Conservation (phyloP, 1,284 basidiomycete genomes). For the Heterobasidion annosum region DNA sequence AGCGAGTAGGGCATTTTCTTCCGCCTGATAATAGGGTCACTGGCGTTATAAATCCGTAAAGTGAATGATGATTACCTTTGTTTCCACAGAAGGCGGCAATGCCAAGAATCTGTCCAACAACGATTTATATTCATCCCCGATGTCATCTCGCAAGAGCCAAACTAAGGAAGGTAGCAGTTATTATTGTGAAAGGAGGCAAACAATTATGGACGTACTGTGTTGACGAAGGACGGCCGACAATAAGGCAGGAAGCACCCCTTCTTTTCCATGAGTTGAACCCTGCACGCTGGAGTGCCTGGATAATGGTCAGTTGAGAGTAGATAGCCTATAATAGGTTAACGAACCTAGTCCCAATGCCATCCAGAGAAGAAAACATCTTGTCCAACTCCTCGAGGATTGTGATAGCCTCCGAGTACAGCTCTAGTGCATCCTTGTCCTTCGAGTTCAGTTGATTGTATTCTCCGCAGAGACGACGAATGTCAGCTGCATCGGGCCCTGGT, state of each 20-base stretch:
- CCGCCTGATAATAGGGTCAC: slow-evolving; percentile 35
- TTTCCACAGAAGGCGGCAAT: slow-evolving; percentile 37
- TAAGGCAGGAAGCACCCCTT: slow-evolving; percentile 54
- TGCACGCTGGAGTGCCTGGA: slow-evolving; percentile 22
- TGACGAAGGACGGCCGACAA: slow-evolving; percentile 63
- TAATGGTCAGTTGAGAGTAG: not conserved
- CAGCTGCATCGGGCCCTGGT: slow-evolving; percentile 48
- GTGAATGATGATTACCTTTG: not conserved
- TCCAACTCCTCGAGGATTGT: slow-evolving; percentile 52
- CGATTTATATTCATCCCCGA: slow-evolving; percentile 43
- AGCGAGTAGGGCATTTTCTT: slow-evolving; percentile 65
- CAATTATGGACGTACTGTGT: slow-evolving; percentile 48
- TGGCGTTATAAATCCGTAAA: not conserved
- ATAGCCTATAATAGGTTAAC: slow-evolving; percentile 5
- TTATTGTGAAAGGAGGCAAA: not conserved
- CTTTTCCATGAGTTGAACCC: slow-evolving; percentile 21
- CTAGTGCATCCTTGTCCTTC: slow-evolving; percentile 36
- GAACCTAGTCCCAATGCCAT: slow-evolving; percentile 36
- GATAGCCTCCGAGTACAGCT: slow-evolving; percentile 44
- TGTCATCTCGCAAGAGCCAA: slow-evolving; percentile 62
- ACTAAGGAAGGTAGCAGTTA: slow-evolving; percentile 31
- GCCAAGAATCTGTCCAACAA: slow-evolving; percentile 52
- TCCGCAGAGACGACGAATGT: slow-evolving; percentile 54
- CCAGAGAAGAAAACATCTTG: slow-evolving; percentile 40
- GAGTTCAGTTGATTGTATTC: slow-evolving; percentile 44